phyloP scores from a whole-genome alignment of 768 basidiomycete genomes.

The Tricholoma furcatifolium region DNA sequence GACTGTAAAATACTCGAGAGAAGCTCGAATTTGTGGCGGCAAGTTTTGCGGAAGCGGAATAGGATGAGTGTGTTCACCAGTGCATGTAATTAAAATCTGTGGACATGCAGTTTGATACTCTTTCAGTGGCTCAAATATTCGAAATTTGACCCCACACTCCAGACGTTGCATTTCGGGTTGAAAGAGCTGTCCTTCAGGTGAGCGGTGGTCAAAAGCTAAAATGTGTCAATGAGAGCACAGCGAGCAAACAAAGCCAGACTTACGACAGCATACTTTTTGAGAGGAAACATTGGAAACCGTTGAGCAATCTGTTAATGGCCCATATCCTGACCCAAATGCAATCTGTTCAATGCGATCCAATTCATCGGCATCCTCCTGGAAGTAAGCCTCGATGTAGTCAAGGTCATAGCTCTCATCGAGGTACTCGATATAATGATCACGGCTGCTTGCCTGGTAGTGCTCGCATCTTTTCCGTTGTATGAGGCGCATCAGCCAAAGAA shows the following conservation, averaged over 20 bases:
- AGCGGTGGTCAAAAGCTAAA: neutral
- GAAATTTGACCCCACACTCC: no score
- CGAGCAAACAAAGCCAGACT: neutral
- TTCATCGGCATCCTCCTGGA: slow-evolving; percentile 18
- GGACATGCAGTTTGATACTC: neutral
- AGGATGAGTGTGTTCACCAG: neutral
- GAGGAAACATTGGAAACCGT: no score
- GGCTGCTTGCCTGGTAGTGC: neutral
- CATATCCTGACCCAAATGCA: slow-evolving; percentile 12
- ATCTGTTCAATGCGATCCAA: slow-evolving; percentile 18
- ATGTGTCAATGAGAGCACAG: neutral
- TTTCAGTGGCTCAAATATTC: neutral
- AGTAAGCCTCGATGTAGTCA: slow-evolving; percentile 22
- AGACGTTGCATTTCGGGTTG: neutral
- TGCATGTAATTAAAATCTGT: neutral
- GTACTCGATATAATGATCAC: slow-evolving; percentile 6
- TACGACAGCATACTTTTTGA: no score
- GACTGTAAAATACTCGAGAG: no score
- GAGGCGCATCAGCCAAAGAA: no score
- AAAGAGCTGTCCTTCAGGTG: neutral
- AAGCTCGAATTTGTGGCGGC: neutral
- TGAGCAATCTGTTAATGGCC: no score
- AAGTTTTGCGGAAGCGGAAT: neutral
- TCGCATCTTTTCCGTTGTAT: neutral
- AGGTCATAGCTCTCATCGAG: slow-evolving; percentile 16